Conservation (phyloP, 495 filamentous ascomycete species). For the Hypoxylon trugodes region DNA sequence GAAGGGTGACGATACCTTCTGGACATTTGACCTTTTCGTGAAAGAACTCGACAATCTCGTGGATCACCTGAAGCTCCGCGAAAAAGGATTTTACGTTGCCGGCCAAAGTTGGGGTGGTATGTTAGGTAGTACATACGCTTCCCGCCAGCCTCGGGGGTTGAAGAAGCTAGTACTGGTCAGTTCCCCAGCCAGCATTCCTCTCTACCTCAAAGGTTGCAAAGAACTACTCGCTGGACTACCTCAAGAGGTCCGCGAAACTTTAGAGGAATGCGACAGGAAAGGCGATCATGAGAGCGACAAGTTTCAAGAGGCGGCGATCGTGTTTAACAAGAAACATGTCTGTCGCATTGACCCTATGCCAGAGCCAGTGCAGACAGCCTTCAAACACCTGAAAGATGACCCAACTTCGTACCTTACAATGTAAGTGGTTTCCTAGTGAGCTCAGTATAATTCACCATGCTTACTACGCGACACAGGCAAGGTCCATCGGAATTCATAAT, state of each 20-base stretch:
- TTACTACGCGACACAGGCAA: conserved; percentile 39
- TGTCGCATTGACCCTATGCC: conserved; percentile 55
- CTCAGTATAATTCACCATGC: background rate
- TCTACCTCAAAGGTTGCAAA: conserved; percentile 39
- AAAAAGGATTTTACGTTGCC: conserved; percentile 52
- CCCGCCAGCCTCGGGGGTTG: conserved; percentile 50
- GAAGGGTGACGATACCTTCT: conserved; percentile 51
- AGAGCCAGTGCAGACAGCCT: conserved; percentile 35
- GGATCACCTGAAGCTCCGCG: conserved; percentile 48
- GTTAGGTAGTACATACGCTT: conserved; percentile 44
- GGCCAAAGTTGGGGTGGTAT: conserved; percentile 60
- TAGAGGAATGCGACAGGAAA: conserved; percentile 45
- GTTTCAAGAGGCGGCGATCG: conserved; percentile 52
- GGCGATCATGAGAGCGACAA: conserved; percentile 37
- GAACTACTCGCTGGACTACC: conserved; percentile 43
- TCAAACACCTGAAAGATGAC: conserved; percentile 53
- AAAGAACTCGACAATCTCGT: conserved; percentile 63
- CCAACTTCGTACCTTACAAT: conserved; percentile 51
- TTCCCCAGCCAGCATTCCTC: conserved; percentile 48
- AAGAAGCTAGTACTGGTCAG: conserved; percentile 53
- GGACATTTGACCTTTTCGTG: conserved; percentile 57
- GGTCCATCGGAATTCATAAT: conserved; percentile 59
- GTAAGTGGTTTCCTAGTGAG: conserved; percentile 30
- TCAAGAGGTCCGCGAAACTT: conserved; percentile 47
- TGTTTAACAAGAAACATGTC: conserved; percentile 51